phyloP scores from a whole-genome alignment of 2,329 filamentous ascomycete genomes.

The Fonsecaea multimorphosa region DNA sequence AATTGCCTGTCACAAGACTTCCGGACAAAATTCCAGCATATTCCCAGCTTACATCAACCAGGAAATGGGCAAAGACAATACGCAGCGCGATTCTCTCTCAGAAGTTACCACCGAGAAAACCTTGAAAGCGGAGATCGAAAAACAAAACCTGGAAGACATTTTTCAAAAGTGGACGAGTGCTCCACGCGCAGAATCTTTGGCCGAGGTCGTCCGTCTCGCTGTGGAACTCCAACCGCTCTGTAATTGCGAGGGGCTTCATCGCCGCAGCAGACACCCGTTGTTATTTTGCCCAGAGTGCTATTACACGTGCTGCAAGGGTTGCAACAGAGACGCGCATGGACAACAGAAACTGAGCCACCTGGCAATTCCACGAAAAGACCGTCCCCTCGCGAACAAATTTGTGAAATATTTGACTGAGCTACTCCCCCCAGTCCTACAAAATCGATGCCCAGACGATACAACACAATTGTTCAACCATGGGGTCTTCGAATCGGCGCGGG shows the following conservation, averaged over 20 bases:
- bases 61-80: background rate
- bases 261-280: constrained; percentile 43
- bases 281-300: constrained; percentile 30
- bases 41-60: constrained; percentile 16
- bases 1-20: constrained; percentile 46
- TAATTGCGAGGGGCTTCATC: constrained; percentile 60
- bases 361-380: background rate
- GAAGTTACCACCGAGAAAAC: background rate
- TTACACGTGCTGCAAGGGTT: constrained; percentile 32
- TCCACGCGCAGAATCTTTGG: background rate
- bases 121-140: background rate
- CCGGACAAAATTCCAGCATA: constrained; percentile 1
- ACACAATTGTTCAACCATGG: background rate
- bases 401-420: constrained; percentile 3
- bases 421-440: constrained; percentile 21
- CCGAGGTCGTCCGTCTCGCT: constrained; percentile 13
- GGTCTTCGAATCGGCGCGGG: constrained; percentile 33
- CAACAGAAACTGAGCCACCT: constrained; percentile 22
- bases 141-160: background rate
- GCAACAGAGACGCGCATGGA: constrained; percentile 24
- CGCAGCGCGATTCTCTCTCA: background rate
- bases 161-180: background rate
- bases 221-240: constrained; percentile 54
- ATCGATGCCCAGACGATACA: background rate
- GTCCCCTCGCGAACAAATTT: constrained; percentile 14